phyloP scores from a whole-genome alignment of 164 flowering plant genomes.

The Platanus orientalis region DNA sequence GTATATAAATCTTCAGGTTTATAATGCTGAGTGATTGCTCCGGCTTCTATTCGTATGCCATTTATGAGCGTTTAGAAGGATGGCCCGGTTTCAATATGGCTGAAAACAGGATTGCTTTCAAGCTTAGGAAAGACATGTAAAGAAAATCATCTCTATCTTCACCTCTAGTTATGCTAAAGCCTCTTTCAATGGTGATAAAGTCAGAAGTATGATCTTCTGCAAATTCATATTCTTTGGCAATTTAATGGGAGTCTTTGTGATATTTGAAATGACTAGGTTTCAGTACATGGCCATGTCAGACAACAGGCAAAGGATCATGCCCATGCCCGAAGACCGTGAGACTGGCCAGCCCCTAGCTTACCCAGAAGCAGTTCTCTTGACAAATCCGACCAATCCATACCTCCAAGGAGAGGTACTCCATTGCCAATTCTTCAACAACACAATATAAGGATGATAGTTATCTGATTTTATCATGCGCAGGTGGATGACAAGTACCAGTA shows the following conservation, averaged over 20 bases:
- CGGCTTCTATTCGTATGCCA: constrained; percentile 85
- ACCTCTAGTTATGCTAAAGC: too few relatives aligned
- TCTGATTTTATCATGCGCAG: constrained; percentile 23
- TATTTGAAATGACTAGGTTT: constrained; percentile 43
- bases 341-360: constrained; percentile 61
- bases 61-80: constrained; percentile 78
- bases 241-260: not conserved
- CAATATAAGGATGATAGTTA: not conserved
- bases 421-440: not conserved
- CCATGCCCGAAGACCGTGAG: constrained; percentile 75
- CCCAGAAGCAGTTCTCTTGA: constrained; percentile 83
- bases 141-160: not conserved
- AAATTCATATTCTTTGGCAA: too few relatives aligned
- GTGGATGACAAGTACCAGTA: constrained; percentile 97
- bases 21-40: constrained; percentile 70
- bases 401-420: constrained; percentile 71
- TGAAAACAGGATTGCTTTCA: constrained; percentile 70
- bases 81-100: constrained; percentile 72
- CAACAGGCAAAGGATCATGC: constrained; percentile 72
- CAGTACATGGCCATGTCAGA: constrained; percentile 90
- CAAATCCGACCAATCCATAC: constrained; percentile 51
- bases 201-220: too few relatives aligned
- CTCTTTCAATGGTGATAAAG: too few relatives aligned
- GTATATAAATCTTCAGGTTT: constrained; percentile 39
- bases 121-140: constrained; percentile 85